Evolutionary conservation across 805 yeast species (phyloP), one percentile per base, ranked within the genome.

Genomic region (Suhomyces vadensis): DNA sequence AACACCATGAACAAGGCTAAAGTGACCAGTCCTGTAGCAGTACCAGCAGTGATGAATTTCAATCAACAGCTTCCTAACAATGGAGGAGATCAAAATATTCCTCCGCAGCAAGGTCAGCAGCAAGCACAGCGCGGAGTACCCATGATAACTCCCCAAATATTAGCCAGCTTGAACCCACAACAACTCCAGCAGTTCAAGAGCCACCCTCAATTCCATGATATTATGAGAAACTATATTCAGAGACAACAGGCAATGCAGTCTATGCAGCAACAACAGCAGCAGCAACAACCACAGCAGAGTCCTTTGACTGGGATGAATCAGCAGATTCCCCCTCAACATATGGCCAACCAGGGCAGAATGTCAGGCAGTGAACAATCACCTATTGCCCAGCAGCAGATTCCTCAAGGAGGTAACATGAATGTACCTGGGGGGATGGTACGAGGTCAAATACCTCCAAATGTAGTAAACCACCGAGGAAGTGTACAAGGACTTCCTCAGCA

Each of bases 161-260:
- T 50, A 9, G 53, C 46, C 16, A 66, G 67, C 41, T 52, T 70
- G 31, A 56, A 70, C 17, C 73, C 75, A 17, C 73, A 70, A 51
- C 76, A 68, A 44, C 60, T 69, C 35, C 74, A 70, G 49, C 74
- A 67, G 44, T 55, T 69, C 45, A 65, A 65, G 47, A 66, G 57
- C 49, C 76, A 70, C 52, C 73, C 74, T 3, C 76, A 70, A 49
- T 65, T 67, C 43, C 75, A 66, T 52, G 66, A 65, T 24, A 66
- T 68, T 48, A 58, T 74, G 61, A 55, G 67, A 39, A 63, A 59
- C 48, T 70, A 69, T 57, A 58, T 67, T 49, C 75, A 66, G 50
- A 55, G 67, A 37, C 76, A 64, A 46, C 79, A 67, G 52, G 60
- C 55, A 46, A 56, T 51, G 48, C 70, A 62, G 39, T 61, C 56